Evolutionary conservation across 805 yeast genomes (phyloP), one percentile per base, ranked within the genome.

Genomic region (Sugiyamaella smithiae): DNA sequence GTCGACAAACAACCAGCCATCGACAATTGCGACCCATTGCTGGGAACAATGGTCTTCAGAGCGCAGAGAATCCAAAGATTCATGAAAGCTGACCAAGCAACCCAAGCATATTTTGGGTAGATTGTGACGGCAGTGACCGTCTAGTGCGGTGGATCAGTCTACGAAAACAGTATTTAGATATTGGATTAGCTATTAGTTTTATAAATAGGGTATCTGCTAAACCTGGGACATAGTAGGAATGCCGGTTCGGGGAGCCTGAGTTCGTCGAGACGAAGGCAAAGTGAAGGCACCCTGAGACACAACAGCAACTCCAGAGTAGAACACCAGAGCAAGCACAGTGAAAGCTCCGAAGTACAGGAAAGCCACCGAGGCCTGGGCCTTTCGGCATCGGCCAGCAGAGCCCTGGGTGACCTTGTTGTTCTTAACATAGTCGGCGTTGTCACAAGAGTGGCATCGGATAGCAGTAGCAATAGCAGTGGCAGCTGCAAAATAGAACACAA

Each of bases 391-490:
- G 64, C 81, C 86, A 19, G 73, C 63, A 37, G 83, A 75, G 58
- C 95, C 95, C 74, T 87, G 88, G 53, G 86, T 69, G 60, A 87
- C 77, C 53, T 68, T 68, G 78, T 91, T 91, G 57, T 60, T 43
- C 59, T 80, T 74, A 57, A 89, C 52, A 76, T 87, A 89, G 48
- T 36, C 51, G 54, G 73, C 57, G 81, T 88, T 85, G 59, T 74
- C 52, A 77, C 99, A 91, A 35, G 95, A 84, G 77, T 89, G 97
- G 56, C 76, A 77, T 70, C 90, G 81, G 65, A 86, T 82, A 62
- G 82, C 95, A 52, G 88, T 95, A 46, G 98, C 98, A 65, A 93
- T 75, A 46, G 96, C 96, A 51, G 95, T 82, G 62, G 90, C 98
- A 57, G 88, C 98, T 43, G 98, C 82, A 69, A 93, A 88, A 49